Evolutionary conservation across 1,139 yeast species (phyloP), one percentile per base, ranked within the genome.

Genomic region (Suhomyces bokatorum): DNA sequence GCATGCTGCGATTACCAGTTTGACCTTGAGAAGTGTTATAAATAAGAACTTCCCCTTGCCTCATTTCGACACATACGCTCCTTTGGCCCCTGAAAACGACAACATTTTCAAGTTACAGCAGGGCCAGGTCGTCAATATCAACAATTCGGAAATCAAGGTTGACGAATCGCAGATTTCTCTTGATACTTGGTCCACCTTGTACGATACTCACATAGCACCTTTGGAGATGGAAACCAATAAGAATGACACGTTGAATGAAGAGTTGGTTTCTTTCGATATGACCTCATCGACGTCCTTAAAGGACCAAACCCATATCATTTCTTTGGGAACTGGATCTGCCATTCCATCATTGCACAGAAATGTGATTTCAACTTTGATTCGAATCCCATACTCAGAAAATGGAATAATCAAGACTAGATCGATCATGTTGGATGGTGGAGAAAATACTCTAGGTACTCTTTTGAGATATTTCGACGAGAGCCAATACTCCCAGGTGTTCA

Each of bases 301-400:
- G 47, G 81, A 75, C 39, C 79, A 82, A 50, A 83, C 88, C 0
- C 93, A 89, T 55, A 69, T 86, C 0, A 69, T 87, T 13, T 86
- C 96, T 0, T 66, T 93, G 7, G 99, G 99, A 8, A 93, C 99
- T 0, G 99, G 99, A 0, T 86, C 96, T 24, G 95, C 99, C 0
- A 67, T 89, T 36, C 99, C 99, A 0, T 82, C 96, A 0, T 78
- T 82, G 46, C 80, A 82, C 55, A 75, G 99, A 53, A 95, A 95
- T 59, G 98, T 93, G 0, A 77, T 87, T 22, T 85, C 95, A 1
- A 86, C 87, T 22, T 61, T 90, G 24, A 73, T 90, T 4, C 77
- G 96, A 52, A 58, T 89, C 1, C 96, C 96, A 1, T 74, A 63
- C 46, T 42, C 51, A 1, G 53, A 55, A 3, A 49, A 61, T 11